Conservation (phyloP, 192 early-diverging fungal genomes). For the Backusella australiensis region DNA sequence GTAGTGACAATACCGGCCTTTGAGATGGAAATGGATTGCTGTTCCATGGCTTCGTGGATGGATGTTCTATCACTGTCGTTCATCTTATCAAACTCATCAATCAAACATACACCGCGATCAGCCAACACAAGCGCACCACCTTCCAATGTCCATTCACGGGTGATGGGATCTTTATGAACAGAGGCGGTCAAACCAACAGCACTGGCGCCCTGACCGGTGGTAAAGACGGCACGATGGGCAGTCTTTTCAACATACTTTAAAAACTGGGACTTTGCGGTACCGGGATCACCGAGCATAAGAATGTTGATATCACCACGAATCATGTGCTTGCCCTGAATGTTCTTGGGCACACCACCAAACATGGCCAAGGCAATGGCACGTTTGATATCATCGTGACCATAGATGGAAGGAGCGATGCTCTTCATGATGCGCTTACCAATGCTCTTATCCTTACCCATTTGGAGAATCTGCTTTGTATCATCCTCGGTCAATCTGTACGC, state of each 20-base stretch:
- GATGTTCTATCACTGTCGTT: constrained; percentile 87
- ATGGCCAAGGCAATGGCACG: constrained; percentile 88
- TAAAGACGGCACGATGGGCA: constrained; percentile 81
- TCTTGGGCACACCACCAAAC: constrained; percentile 96
- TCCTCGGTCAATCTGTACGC: constrained; percentile 89
- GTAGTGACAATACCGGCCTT: constrained; percentile 88
- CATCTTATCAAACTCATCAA: constrained; percentile 94
- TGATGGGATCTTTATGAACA: constrained; percentile 81
- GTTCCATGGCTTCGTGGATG: constrained; percentile 96
- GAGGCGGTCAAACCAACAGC: constrained; percentile 85
- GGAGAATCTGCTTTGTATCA: constrained; percentile 75
- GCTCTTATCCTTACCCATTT: constrained; percentile 70
- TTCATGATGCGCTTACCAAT: constrained; percentile 88
- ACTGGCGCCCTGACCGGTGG: constrained; percentile 83
- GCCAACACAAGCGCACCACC: constrained; percentile 87
- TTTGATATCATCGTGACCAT: constrained; percentile 97
- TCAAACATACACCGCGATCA: constrained; percentile 85
- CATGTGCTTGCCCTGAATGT: constrained; percentile 91
- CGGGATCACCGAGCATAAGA: constrained; percentile 87
- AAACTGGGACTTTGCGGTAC: constrained; percentile 87
- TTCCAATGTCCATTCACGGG: constrained; percentile 87
- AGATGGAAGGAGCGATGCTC: constrained; percentile 98
- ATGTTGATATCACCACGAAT: constrained; percentile 98
- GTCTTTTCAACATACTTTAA: constrained; percentile 85
- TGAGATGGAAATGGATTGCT: constrained; percentile 84